Conservation (phyloP, 139 green algal genomes). For the Deuterostichococcus epilithicus region DNA sequence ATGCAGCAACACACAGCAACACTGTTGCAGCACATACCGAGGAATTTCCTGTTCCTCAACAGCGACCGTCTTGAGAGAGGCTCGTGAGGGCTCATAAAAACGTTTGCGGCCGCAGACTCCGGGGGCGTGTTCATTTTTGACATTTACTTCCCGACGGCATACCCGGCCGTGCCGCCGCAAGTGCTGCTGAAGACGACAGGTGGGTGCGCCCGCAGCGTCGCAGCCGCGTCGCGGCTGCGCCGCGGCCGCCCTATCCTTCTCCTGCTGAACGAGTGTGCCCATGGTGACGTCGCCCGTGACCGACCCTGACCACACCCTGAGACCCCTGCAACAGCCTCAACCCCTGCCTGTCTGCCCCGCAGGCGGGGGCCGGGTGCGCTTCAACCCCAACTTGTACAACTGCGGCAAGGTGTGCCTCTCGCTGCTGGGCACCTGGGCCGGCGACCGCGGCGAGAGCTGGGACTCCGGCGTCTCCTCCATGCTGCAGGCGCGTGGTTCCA, state of each 20-base stretch:
- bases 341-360: background rate
- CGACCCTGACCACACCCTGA: too few species aligned
- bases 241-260: too few species aligned
- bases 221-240: too few species aligned
- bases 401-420: slow-evolving; percentile 66
- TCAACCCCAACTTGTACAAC: slow-evolving; percentile 47
- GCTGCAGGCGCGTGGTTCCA: slow-evolving; percentile 44
- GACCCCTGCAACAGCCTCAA: too few species aligned
- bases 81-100: too few species aligned
- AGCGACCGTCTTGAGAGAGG: too few species aligned
- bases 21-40: background rate
- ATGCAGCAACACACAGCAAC: background rate
- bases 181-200: slow-evolving; percentile 27
- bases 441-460: slow-evolving; percentile 40
- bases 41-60: background rate
- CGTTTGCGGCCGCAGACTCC: slow-evolving; percentile 60
- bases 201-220: too few species aligned
- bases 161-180: slow-evolving; percentile 56
- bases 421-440: slow-evolving; percentile 65
- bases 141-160: slow-evolving; percentile 72
- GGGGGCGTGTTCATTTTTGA: slow-evolving; percentile 84
- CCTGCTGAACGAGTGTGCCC: too few species aligned
- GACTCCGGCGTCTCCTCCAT: slow-evolving; percentile 46
- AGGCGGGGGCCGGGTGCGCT: slow-evolving; percentile 41
- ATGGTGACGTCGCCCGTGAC: too few species aligned